Evolutionary conservation across 805 yeast species (phyloP), one percentile per base, ranked within the genome.

Genomic region (Candida gorgasii): DNA sequence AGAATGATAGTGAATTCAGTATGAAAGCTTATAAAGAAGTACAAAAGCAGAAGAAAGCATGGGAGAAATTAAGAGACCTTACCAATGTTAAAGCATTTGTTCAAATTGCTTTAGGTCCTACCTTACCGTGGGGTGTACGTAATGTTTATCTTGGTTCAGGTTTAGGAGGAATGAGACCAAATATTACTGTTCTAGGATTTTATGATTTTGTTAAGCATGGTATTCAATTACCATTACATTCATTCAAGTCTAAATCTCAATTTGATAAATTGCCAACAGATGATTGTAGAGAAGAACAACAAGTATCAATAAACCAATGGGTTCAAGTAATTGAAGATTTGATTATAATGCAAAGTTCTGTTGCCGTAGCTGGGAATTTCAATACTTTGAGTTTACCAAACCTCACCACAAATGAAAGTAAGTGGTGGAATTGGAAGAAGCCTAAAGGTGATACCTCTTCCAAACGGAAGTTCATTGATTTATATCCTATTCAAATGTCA

Each of bases 141-240:
- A 92, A 92, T 58, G 89, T 93, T 8, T 89, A 79, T 45, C 62
- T 92, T 46, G 97, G 97, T 0, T 86, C 96, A 2, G 99, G 99
- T 0, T 69, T 93, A n/a, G 99, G 99, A 6, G 97, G 97, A 9
- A 93, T 93, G 99, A 84, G 80, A 54, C 99, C 99, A 1, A 93
- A 93, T 58, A 90, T 93, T 40, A 88, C 97, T 0, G 95, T 93
- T 0, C 47, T 93, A 23, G 98, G 98, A 0, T 89, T 89, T 55
- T 87, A 84, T 52, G 96, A 92, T 57, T 69, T 84, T 46, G 63
- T 59, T 17, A 68, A 67, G 41, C 72, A 65, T 44, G 72, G 73
- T 1, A 53, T 64, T 13, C 57, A 57, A 8, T 47, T 61, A 29
- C 71, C 72, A 1, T 37, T 50, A 7, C 45, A 53, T 5, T 44